phyloP scores from a whole-genome alignment of 2,329 filamentous ascomycete genomes.

The Monilinia polystroma region DNA sequence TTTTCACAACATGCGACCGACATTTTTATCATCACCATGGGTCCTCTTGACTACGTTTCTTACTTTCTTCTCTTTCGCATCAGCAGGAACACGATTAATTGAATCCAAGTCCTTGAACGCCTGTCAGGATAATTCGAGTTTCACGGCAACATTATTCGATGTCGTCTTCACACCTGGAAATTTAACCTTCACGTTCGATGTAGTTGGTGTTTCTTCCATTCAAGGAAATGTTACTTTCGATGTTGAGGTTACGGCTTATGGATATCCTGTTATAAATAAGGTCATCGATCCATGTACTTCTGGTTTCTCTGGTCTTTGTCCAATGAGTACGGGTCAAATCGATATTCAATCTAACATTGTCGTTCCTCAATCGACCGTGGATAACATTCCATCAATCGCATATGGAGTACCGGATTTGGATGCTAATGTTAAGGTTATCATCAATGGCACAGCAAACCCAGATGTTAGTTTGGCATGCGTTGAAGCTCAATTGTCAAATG shows the following conservation, averaged over 20 bases:
- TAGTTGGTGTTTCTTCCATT: conserved; percentile 80
- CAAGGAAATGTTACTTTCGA: conserved; percentile 79
- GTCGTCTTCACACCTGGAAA: conserved; percentile 77
- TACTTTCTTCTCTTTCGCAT: conserved; percentile 34
- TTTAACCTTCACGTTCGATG: conserved; percentile 67
- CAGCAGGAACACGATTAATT: conserved; percentile 46
- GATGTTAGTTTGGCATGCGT: conserved; percentile 75
- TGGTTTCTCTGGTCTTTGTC: conserved; percentile 73
- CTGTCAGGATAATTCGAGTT: conserved; percentile 80
- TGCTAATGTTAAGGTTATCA: conserved; percentile 76
- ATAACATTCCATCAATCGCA: conserved; percentile 74
- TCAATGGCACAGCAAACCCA: conserved; percentile 63
- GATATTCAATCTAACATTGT: conserved; percentile 70
- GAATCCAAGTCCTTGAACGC: conserved; percentile 80
- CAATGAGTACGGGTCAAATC: conserved; percentile 84
- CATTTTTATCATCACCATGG: conserved; percentile 35
- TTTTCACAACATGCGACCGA: conserved; percentile 34
- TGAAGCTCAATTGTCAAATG: conserved; percentile 84
- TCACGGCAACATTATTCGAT: conserved; percentile 86
- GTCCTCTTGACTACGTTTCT: conserved; percentile 36
- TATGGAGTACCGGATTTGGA: conserved; percentile 91
- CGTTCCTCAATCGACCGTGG: conserved; percentile 56
- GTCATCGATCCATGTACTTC: conserved; percentile 73
- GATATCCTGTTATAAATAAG: conserved; percentile 67
- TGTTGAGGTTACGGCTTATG: conserved; percentile 76